Percentiles rank a stretch among this genome's conserved stretches.
These are phyloP conservation scores for Ganoderma sinense DNA, from an alignment of 1,284 basidiomycete genomes.

Conservation along the genomic window DNA sequence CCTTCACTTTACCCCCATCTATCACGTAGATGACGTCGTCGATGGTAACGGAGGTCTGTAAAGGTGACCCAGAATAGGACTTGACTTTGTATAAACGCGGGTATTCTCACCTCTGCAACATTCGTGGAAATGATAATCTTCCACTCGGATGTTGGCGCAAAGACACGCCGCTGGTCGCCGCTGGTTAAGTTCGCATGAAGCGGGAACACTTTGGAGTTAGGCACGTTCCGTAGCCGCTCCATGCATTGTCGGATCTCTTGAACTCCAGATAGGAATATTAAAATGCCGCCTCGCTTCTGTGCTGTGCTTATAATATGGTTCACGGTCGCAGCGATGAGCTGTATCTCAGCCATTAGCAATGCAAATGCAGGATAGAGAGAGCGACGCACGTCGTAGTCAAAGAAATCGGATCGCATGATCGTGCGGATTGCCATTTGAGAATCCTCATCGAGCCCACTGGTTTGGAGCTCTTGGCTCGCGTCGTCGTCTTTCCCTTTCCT, in stretches of 20 bases:
- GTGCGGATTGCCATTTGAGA: conserved; percentile 65
- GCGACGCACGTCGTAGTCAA: conserved; percentile 74
- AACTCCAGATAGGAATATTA: conserved; percentile 91
- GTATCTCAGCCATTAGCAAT: conserved; percentile 14
- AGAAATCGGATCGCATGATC: conserved; percentile 67
- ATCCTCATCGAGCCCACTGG: conserved; percentile 61
- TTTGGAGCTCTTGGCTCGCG: conserved; percentile 54
- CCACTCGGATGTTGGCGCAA: conserved; percentile 70
- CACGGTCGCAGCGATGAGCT: conserved; percentile 77
- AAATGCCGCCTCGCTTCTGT: conserved; percentile 66
- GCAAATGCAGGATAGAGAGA: background rate
- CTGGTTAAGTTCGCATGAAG: conserved; percentile 91
- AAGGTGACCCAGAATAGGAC: conserved; percentile 20
- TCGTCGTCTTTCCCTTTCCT: conserved; percentile 45
- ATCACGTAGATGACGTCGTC: conserved; percentile 90
- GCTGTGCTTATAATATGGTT: conserved; percentile 68
- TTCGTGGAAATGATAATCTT: conserved; percentile 94
- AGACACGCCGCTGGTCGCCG: conserved; percentile 87
- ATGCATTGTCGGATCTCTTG: conserved; percentile 89
- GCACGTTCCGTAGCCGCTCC: conserved; percentile 60
- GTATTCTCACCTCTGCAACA: conserved; percentile 73
- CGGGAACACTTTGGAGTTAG: conserved; percentile 72
- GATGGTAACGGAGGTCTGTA: conserved; percentile 92
- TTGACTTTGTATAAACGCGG: background rate
- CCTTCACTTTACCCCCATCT: conserved; percentile 90